Evolutionary conservation across 73 alveolate species (phyloP), one percentile per base, ranked within the genome.

Genomic region (Paramecium biaurelia): DNA sequence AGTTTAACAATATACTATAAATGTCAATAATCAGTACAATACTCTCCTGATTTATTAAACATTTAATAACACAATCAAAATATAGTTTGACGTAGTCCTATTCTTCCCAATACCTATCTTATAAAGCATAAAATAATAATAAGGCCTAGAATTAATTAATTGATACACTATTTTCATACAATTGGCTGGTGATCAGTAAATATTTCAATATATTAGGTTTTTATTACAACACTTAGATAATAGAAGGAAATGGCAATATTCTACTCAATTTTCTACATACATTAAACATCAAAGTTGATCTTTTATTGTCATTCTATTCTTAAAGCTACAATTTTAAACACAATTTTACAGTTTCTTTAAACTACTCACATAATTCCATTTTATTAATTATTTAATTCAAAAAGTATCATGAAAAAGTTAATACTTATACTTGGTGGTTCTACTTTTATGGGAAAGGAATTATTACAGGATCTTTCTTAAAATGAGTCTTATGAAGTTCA

Each of bases 371-470:
- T 35, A 72, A 32, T 38, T 72, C 86, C 86, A 72, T 72, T 30
- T 67, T 30, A 67, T 21, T 67, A 14, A 30, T 14, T 30, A 21
- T 21, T 67, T 23, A 53, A 53, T 15, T 63, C 9, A 63, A 10
- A 24, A 26, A 86, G 68, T 72, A 42, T 74, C 42, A 82, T 58
- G 87, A 89, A 89, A 43, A 89, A 70, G 28, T 53, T 43, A 58
- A 70, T 89, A 32, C 84, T 89, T 35, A 41, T 89, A 70, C 84
- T 89, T 45, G 94, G 94, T 2, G 94, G 94, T 43, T 89, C 94
- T 11, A 89, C 94, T 26, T 89, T 89, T 45, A 89, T 89, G 94
- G 94, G 94, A 9, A 70, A 70, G n/a, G 72, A 89, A 43, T 70
- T 89, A 34, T 20, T 89, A 4, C 15, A 28, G 10, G 74, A 68